Conservation (phyloP, 805 yeast genomes). For the Suhomyces xylopsoci region DNA sequence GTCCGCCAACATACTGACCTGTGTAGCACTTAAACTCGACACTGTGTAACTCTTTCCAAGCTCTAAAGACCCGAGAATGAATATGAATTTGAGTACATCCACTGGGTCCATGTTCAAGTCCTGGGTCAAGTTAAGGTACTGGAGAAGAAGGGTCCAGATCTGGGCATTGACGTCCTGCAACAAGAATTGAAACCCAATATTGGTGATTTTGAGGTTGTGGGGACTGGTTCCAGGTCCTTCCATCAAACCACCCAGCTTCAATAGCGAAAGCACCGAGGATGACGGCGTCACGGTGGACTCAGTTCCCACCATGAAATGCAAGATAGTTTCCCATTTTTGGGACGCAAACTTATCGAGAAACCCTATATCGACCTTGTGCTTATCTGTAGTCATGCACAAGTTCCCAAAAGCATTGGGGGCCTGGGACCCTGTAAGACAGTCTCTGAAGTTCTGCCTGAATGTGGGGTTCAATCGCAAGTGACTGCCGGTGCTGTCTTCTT, state of each 20-base stretch:
- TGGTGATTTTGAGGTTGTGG: slow-evolving; percentile 65
- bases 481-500: slow-evolving; percentile 50
- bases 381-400: slow-evolving; percentile 53
- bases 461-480: slow-evolving; percentile 61
- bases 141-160: slow-evolving; percentile 87
- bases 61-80: slow-evolving; percentile 89
- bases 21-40: slow-evolving; percentile 71
- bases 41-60: slow-evolving; percentile 83
- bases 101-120: slow-evolving; percentile 90
- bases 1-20: slow-evolving; percentile 81
- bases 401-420: slow-evolving; percentile 73
- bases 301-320: slow-evolving; percentile 98
- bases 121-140: slow-evolving; percentile 82
- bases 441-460: slow-evolving; percentile 71
- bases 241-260: slow-evolving; percentile 84
- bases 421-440: slow-evolving; percentile 79
- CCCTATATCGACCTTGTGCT: slow-evolving; percentile 55
- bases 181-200: slow-evolving; percentile 89
- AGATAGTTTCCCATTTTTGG: slow-evolving; percentile 88
- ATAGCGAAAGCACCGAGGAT: slow-evolving; percentile 72
- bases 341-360: slow-evolving; percentile 79
- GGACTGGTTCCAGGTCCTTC: slow-evolving; percentile 48
- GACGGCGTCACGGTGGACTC: slow-evolving; percentile 68
- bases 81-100: slow-evolving; percentile 89
- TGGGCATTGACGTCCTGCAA: slow-evolving; percentile 92